Evolutionary conservation across 2,329 filamentous ascomycete genomes (phyloP), one percentile per base, ranked within the genome.

Genomic region (Cryphonectria parasitica): DNA sequence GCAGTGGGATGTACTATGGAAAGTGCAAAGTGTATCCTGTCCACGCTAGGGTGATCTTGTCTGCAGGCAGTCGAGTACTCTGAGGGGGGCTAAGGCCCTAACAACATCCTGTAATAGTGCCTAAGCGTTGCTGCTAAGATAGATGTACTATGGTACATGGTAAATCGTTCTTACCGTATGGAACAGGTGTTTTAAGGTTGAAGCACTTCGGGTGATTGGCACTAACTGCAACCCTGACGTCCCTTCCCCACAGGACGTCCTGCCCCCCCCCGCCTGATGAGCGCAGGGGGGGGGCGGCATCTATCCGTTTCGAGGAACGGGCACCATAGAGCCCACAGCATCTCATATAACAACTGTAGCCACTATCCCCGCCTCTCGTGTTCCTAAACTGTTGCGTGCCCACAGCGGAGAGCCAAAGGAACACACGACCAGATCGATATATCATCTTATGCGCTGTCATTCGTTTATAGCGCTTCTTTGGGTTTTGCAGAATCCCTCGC

Each of bases 101-200:
- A 39, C 11, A 13, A 39, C 36, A 2, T 39, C 36, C 36, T 39
- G 36, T 39, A 39, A 11, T 39, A 39, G 36, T 39, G 36, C 10
- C 36, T 39, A 39, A 10, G 10, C 36, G 36, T 11, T 39, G 8
- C 36, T 39, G 36, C 36, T 39, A 22, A 7, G 43, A 45, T 45
- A 5, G 1, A 6, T 17, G 17, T 45, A n/a, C n/a, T n/a, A n/a
- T n/a, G n/a, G n/a, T n/a, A 15, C 5, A 45, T 45, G 10, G 43
- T 1, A 28, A 56, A 56, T 56, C 52, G 52, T 56, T 28, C 11
- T 28, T 15, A 28, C 49, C 8, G n/a, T 25, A 54, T 13, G 43
- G 49, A 56, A 56, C 25, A 56, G 54, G 25, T 58, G 54, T 58
- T 54, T 56, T 58, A 34, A 58, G 54, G 54, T 58, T 58, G 54